These are phyloP conservation scores for Nepenthes gracilis DNA, from an alignment of 148 eudicot species.

Conservation along the genomic window DNA sequence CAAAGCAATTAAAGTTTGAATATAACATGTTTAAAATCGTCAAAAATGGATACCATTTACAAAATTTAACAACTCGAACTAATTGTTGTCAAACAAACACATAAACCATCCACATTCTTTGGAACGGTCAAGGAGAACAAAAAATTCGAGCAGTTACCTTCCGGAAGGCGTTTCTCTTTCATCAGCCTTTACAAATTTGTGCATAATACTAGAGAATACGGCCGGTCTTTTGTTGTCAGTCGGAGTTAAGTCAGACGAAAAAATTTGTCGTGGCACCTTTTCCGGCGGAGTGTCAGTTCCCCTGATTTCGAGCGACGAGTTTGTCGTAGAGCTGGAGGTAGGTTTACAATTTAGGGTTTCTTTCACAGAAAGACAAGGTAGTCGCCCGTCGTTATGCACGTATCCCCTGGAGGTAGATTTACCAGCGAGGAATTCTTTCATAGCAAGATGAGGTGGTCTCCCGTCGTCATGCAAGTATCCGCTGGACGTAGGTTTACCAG, in stretches of 20 bases:
- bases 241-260: conserved; percentile 28
- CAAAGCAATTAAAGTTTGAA: too few relatives aligned
- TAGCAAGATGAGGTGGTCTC: background rate
- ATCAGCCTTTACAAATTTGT: conserved; percentile 55
- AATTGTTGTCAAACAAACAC: background rate
- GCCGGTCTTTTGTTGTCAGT: conserved; percentile 17
- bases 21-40: too few relatives aligned
- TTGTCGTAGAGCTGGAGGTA: background rate
- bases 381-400: conserved; percentile 4
- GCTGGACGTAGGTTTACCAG: background rate
- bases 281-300: conserved; percentile 91
- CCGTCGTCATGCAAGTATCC: background rate
- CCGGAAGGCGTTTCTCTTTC: conserved; percentile 9
- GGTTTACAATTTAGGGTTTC: background rate
- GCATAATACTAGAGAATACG: conserved; percentile 55
- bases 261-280: conserved; percentile 53
- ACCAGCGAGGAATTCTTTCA: background rate
- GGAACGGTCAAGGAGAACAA: background rate
- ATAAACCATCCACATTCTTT: conserved; percentile 10
- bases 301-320: conserved; percentile 20
- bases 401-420: background rate
- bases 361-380: background rate
- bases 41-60: too few relatives aligned
- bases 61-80: too few relatives aligned
- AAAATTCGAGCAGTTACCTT: conserved; percentile 14